A percentile compares a stretch with the other conserved stretches of the same genome.
Evolutionary conservation across 1,139 yeast genomes (phyloP).

Genomic region (Kurtzmaniella natalensis): DNA sequence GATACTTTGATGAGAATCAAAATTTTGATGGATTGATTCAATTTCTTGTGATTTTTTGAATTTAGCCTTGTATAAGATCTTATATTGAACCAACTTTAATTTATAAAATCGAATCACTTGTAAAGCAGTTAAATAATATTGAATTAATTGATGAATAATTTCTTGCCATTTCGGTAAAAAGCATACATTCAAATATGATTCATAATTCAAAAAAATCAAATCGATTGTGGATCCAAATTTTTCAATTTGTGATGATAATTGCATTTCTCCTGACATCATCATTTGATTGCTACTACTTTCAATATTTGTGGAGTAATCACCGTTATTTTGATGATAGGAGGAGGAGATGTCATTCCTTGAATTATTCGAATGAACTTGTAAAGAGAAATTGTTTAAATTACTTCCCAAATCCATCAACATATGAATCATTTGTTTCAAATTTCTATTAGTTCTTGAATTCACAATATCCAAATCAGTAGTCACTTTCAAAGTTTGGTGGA

Average conservation of each 20-base stretch:
- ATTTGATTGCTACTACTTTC: not conserved
- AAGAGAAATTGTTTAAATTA: slow-evolving; percentile 43
- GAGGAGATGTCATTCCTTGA: slow-evolving; percentile 3
- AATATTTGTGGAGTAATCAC: slow-evolving; percentile 11
- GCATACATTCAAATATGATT: slow-evolving; percentile 30
- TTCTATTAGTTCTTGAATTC: slow-evolving; percentile 28
- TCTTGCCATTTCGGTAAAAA: slow-evolving; percentile 47
- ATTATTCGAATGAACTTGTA: slow-evolving; percentile 28
- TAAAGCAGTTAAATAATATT: slow-evolving; percentile 35
- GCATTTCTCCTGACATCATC: slow-evolving; percentile 4
- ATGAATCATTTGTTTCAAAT: slow-evolving; percentile 25
- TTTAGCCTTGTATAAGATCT: slow-evolving; percentile 37
- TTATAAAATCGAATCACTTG: slow-evolving; percentile 42
- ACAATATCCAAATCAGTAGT: slow-evolving; percentile 32
- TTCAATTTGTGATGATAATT: slow-evolving; percentile 21
- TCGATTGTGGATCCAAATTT: slow-evolving; percentile 46
- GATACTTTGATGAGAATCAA: slow-evolving; percentile 12
- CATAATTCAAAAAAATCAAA: slow-evolving; percentile 37
- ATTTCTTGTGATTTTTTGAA: slow-evolving; percentile 40
- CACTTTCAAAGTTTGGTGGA: slow-evolving; percentile 31
- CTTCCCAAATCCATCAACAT: slow-evolving; percentile 43
- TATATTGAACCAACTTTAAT: slow-evolving; percentile 41
- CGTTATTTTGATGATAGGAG: slow-evolving; percentile 21
- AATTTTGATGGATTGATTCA: slow-evolving; percentile 19
- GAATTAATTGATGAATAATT: slow-evolving; percentile 39